Conservation (phyloP, 1,139 yeast genomes). For the Suhomyces atakaporum region DNA sequence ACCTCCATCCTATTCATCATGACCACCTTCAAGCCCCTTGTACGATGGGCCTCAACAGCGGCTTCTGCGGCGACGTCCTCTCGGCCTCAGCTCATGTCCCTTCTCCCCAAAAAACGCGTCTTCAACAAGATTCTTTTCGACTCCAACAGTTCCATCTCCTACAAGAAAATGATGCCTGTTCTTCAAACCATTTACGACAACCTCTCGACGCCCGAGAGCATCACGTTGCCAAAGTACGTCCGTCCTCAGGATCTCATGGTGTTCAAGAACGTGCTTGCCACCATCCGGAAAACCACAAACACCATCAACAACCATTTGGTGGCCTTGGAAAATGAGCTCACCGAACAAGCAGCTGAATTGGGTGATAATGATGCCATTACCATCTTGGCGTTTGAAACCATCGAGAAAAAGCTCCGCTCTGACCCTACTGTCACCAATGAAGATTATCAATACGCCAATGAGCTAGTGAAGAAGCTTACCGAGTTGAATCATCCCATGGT, state of each 20-base stretch:
- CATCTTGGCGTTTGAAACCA: conserved; percentile 63
- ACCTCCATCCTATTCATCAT: no score
- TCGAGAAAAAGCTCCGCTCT: conserved; percentile 29
- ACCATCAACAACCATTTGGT: conserved; percentile 56
- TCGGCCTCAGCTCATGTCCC: conserved; percentile 47
- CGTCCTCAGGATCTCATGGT: conserved; percentile 61
- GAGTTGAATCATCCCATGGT: conserved; percentile 68
- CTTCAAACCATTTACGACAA: conserved; percentile 51
- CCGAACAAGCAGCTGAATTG: conserved; percentile 80
- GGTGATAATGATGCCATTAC: conserved; percentile 84
- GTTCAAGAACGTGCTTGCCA: conserved; percentile 66
- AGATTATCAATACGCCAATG: conserved; percentile 64
- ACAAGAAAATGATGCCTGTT: conserved; percentile 54
- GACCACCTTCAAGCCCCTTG: background rate
- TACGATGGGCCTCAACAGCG: conserved; percentile 3
- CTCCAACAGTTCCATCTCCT: conserved; percentile 58
- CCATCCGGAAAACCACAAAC: conserved; percentile 61
- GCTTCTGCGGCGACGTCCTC: no score
- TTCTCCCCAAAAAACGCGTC: conserved; percentile 60
- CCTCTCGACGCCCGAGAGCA: conserved; percentile 37
- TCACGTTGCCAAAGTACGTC: conserved; percentile 47
- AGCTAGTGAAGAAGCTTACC: conserved; percentile 62
- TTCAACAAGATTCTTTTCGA: conserved; percentile 66
- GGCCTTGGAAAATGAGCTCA: conserved; percentile 64
- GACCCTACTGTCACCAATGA: conserved; percentile 38